Percentiles rank a stretch among this genome's conserved stretches.
Evolutionary conservation across 1,284 basidiomycete genomes (phyloP).

Genomic region (Rhodotorula glutinis): DNA sequence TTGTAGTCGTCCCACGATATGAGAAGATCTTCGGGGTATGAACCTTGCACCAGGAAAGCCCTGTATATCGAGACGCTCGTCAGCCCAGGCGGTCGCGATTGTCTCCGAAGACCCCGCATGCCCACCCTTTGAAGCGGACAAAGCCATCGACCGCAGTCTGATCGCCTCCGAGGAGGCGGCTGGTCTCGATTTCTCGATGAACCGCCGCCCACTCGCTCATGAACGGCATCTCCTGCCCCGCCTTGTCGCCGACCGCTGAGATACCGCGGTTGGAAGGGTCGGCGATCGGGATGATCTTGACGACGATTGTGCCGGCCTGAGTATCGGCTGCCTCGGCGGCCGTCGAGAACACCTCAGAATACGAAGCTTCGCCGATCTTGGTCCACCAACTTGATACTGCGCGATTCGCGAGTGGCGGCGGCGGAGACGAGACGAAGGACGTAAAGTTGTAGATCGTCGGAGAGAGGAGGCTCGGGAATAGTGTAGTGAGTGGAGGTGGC

Average conservation of each 20-base stretch:
- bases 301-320: conserved; percentile 56
- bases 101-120: too few species aligned
- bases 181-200: conserved; percentile 81
- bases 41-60: conserved; percentile 77
- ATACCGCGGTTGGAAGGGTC: conserved; percentile 8
- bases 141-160: conserved; percentile 67
- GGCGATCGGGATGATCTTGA: conserved; percentile 73
- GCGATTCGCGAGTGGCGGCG: conserved; percentile 22
- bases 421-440: conserved; percentile 8
- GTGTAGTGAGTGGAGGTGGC: neutral
- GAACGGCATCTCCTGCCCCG: conserved; percentile 45
- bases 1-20: conserved; percentile 83
- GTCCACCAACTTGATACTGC: conserved; percentile 42
- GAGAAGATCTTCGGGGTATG: conserved; percentile 73
- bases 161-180: conserved; percentile 59
- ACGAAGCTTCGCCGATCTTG: conserved; percentile 95
- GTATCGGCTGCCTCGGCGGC: conserved; percentile 47
- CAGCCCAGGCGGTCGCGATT: too few species aligned
- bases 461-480: neutral
- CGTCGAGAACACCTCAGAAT: conserved; percentile 93
- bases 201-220: conserved; percentile 62
- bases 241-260: conserved; percentile 26
- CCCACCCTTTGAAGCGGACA: conserved; percentile 65
- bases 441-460: conserved; percentile 3
- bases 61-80: conserved; percentile 47